Conservation (phyloP, 345 rosid species). For the Eucalyptus paniculata region DNA sequence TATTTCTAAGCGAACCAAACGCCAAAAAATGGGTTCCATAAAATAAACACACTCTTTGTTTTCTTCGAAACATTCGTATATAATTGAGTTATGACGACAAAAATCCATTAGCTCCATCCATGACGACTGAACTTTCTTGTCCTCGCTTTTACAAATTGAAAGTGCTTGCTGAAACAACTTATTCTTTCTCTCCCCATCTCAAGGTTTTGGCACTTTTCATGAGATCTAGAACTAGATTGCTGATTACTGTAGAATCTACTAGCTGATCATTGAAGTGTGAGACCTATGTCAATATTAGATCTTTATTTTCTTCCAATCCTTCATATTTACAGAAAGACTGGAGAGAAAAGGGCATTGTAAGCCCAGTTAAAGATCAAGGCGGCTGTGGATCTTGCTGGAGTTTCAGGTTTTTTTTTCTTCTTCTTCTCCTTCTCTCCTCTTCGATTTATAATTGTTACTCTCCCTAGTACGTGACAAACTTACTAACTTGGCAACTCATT, state of each 20-base stretch:
- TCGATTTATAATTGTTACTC: not conserved
- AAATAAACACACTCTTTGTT: not conserved
- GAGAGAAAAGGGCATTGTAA: constrained; percentile 76
- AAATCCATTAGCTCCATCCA: not conserved
- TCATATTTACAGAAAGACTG: constrained; percentile 64
- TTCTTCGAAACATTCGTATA: not conserved
- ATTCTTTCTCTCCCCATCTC: not conserved
- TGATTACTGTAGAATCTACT: not conserved
- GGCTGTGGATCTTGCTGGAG: constrained; percentile 99
- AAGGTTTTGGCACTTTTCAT: not conserved
- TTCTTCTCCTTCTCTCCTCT: not conserved
- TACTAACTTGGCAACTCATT: not conserved
- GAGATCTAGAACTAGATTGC: not conserved
- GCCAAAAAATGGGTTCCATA: too few species aligned
- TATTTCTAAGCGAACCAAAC: too few species aligned
- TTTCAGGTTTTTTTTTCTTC: constrained; percentile 47
- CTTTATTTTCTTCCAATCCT: not conserved
- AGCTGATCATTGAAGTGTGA: not conserved
- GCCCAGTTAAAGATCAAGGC: constrained; percentile 86
- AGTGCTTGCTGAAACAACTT: not conserved
- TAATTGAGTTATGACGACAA: not conserved
- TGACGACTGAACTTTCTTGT: not conserved
- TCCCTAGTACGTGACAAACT: not conserved
- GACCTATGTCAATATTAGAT: not conserved
- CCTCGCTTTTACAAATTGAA: not conserved